Evolutionary conservation across 805 yeast species (phyloP).

Genomic region (Starmera quercuum): DNA sequence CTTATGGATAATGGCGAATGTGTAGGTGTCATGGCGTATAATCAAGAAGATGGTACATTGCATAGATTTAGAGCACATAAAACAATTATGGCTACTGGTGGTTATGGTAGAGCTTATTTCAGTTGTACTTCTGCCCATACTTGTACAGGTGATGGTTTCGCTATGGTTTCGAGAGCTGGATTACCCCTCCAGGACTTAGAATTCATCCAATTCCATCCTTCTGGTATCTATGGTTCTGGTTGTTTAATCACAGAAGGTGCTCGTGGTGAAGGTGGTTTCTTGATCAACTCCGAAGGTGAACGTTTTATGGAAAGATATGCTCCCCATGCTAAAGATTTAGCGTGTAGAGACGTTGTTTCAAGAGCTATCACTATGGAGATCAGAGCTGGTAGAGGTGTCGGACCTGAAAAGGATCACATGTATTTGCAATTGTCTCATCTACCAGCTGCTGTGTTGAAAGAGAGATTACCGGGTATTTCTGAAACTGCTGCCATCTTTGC

Average conservation of each 20-base stretch:
- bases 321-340: constrained; percentile 96
- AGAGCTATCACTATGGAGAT: constrained; percentile 98
- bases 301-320: constrained; percentile 99
- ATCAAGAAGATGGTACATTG: constrained; percentile 97
- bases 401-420: constrained; percentile 93
- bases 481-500: constrained; percentile 98
- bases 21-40: constrained; percentile 95
- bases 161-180: constrained; percentile 98
- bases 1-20: constrained; percentile 93
- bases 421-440: constrained; percentile 87
- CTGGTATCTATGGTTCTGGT: constrained; percentile 99
- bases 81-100: constrained; percentile 97
- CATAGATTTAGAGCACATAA: constrained; percentile 97
- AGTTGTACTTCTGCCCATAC: constrained; percentile 99
- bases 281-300: constrained; percentile 95
- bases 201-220: constrained; percentile 98
- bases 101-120: constrained; percentile 97
- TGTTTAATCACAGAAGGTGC: constrained; percentile 99
- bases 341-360: constrained; percentile 96
- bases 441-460: constrained; percentile 86
- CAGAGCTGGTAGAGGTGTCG: constrained; percentile 99
- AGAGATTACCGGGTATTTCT: constrained; percentile 98
- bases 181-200: constrained; percentile 96
- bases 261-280: constrained; percentile 99
- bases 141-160: constrained; percentile 98